These are phyloP conservation scores for Diaporthe humulicola DNA, from an alignment of 2,329 filamentous ascomycete species.

Conservation along the genomic window DNA sequence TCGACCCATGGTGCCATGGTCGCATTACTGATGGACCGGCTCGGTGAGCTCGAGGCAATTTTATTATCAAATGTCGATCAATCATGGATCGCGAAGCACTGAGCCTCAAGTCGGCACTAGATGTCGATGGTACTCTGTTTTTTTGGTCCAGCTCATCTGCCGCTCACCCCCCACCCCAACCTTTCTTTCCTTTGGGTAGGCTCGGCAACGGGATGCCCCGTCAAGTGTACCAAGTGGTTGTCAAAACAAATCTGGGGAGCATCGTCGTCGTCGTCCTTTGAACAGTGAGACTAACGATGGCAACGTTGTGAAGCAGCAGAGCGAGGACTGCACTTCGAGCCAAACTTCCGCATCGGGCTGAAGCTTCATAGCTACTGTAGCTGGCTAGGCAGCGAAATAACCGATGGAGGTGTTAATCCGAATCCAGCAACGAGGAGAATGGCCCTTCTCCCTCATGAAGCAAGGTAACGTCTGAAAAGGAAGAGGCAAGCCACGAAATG, in stretches of 20 bases:
- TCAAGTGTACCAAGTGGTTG: neutral
- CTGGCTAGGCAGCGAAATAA: neutral
- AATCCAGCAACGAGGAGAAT: neutral
- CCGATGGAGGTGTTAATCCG: neutral
- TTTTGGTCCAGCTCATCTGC: neutral
- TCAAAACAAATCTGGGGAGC: neutral
- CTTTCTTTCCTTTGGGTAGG: neutral
- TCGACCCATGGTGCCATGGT: conserved; percentile 1
- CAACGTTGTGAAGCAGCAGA: neutral
- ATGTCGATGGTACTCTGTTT: neutral
- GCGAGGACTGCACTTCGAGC: conserved; percentile 9
- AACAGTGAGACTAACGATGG: neutral
- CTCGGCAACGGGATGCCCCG: neutral
- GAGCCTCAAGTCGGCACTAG: neutral
- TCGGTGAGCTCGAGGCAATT: neutral
- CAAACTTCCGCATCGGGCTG: conserved; percentile 23
- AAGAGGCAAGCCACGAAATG: conserved; percentile 11
- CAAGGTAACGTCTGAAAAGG: conserved; percentile 21
- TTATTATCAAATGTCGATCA: neutral
- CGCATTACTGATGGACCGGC: neutral
- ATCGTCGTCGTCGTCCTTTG: neutral
- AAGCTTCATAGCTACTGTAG: neutral
- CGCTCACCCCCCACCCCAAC: neutral
- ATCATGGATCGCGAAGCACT: neutral
- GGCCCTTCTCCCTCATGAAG: neutral